phyloP scores from a whole-genome alignment of 257 asterid species.

The Solanum ossicruentum region DNA sequence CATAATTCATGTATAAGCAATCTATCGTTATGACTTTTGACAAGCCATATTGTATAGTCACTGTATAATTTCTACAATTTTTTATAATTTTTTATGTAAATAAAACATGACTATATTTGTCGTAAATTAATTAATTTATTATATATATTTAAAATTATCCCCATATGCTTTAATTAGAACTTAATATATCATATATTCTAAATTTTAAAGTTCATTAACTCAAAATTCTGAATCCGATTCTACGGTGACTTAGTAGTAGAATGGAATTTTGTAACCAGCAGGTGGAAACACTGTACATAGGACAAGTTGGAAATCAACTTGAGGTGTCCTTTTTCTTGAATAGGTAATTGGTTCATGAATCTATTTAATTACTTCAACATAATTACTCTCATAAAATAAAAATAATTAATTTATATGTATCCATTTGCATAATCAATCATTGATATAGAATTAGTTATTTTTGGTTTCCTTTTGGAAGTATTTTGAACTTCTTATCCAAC shows the following conservation, averaged over 20 bases:
- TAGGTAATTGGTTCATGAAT: neutral
- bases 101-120: no score
- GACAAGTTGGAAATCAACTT: neutral
- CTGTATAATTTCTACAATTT: no score
- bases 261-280: neutral
- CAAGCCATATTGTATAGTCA: no score
- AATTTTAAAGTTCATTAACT: neutral
- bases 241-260: neutral
- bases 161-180: neutral
- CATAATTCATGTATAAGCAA: no score
- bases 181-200: neutral
- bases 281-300: neutral
- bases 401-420: neutral
- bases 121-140: no score
- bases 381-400: neutral
- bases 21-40: no score
- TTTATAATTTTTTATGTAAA: no score
- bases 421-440: neutral
- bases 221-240: neutral
- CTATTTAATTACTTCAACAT: neutral
- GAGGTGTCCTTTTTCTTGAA: neutral
- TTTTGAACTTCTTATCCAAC: neutral
- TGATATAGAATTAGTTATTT: neutral
- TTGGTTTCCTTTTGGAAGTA: neutral
- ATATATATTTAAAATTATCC: no score